phyloP scores from a whole-genome alignment of 1,139 yeast species.

The Taphrina flavorubra region DNA sequence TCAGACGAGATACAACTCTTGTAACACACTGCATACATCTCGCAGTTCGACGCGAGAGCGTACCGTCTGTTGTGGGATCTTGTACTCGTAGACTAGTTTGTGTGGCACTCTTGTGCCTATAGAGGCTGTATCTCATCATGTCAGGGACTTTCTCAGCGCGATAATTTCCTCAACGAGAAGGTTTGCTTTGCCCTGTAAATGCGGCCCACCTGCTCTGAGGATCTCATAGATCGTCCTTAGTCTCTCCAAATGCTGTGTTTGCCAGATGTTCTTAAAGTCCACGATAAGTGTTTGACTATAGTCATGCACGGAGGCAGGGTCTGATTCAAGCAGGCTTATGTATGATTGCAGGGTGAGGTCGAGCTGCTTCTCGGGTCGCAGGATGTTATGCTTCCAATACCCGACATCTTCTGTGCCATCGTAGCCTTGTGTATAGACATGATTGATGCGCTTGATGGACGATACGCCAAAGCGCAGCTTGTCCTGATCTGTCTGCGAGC shows the following conservation, averaged over 20 bases:
- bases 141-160: neutral
- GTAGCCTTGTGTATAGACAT: constrained; percentile 25
- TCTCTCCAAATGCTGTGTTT: constrained; percentile 9
- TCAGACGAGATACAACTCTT: no score
- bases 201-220: constrained; percentile 20
- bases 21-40: no score
- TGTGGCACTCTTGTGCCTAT: no score
- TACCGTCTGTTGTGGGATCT: no score
- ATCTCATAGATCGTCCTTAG: constrained; percentile 13
- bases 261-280: constrained; percentile 25
- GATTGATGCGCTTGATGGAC: constrained; percentile 24
- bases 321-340: constrained; percentile 5
- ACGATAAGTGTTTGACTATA: constrained; percentile 26
- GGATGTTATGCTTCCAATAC: constrained; percentile 37
- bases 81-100: no score
- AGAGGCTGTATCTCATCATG: neutral
- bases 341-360: constrained; percentile 25
- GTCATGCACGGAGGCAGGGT: constrained; percentile 12
- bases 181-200: constrained; percentile 29
- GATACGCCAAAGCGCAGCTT: constrained; percentile 21
- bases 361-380: constrained; percentile 24
- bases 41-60: no score
- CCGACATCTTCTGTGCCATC: constrained; percentile 35
- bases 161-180: constrained; percentile 14
- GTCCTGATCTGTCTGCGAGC: constrained; percentile 12